phyloP scores from a whole-genome alignment of 192 early-diverging fungal species.

The Umbelopsis sp. region DNA sequence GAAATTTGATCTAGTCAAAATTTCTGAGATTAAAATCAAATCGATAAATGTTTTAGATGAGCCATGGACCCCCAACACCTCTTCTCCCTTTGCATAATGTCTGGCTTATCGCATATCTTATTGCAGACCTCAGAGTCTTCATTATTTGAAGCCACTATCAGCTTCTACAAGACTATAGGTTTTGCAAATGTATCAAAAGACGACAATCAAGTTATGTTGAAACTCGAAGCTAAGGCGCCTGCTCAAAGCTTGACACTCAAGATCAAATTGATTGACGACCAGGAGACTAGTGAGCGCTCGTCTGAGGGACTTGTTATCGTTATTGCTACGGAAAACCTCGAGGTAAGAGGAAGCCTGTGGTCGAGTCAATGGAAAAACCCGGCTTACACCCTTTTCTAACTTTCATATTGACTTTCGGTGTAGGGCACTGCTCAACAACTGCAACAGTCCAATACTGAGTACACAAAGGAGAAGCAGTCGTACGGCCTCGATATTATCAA shows the following conservation, averaged over 20 bases:
- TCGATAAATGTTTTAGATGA: background rate
- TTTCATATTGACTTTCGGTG: too few relatives aligned
- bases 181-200: slow-evolving; percentile 17
- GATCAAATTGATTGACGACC: slow-evolving; percentile 33
- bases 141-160: slow-evolving; percentile 11
- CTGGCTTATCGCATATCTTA: slow-evolving; percentile 37
- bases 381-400: too few relatives aligned
- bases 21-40: background rate
- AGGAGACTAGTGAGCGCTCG: slow-evolving; percentile 32
- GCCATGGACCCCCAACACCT: background rate
- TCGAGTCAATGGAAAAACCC: slow-evolving; percentile 44
- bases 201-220: slow-evolving; percentile 51
- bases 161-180: slow-evolving; percentile 34
- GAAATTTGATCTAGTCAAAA: background rate
- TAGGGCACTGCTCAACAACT: too few relatives aligned
- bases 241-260: slow-evolving; percentile 45
- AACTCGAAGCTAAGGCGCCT: slow-evolving; percentile 48
- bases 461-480: slow-evolving; percentile 1
- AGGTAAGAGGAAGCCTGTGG: slow-evolving; percentile 47
- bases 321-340: slow-evolving; percentile 11
- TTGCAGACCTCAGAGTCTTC: slow-evolving; percentile 14
- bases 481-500: slow-evolving; percentile 7
- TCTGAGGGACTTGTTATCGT: slow-evolving; percentile 5
- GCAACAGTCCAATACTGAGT: background rate
- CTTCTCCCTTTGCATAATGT: background rate